Percentiles rank a stretch among this genome's conserved stretches.
Evolutionary conservation across 805 yeast species (phyloP).

Genomic region (Hanseniaspora taiwanica): DNA sequence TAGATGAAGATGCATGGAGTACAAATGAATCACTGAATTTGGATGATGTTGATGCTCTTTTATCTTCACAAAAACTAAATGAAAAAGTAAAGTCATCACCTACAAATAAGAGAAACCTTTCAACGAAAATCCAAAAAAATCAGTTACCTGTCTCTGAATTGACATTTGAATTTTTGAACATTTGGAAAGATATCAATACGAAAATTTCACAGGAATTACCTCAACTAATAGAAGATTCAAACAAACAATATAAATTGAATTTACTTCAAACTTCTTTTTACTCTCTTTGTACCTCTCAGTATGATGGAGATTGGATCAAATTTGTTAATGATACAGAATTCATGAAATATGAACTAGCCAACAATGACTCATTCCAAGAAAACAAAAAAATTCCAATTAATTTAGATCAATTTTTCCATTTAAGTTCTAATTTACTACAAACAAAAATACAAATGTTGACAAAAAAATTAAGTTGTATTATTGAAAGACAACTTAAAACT

Average conservation of each 20-base stretch:
- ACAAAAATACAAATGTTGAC: slow-evolving; percentile 11
- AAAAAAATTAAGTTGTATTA: slow-evolving; percentile 7
- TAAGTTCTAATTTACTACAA: slow-evolving; percentile 12
- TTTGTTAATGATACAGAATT: slow-evolving; percentile 16
- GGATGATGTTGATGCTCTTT: slow-evolving; percentile 2
- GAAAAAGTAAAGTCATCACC: too few species aligned
- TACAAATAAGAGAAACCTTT: too few species aligned
- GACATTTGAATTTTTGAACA: slow-evolving; percentile 8
- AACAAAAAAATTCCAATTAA: slow-evolving; percentile 2
- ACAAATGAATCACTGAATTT: slow-evolving; percentile 13
- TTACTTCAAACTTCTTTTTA: slow-evolving; percentile 18
- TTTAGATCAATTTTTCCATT: slow-evolving; percentile 13
- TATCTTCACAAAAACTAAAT: too few species aligned
- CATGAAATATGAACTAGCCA: slow-evolving; percentile 1
- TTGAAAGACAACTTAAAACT: slow-evolving; percentile 11
- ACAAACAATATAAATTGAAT: slow-evolving; percentile 14
- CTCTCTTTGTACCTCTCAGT: slow-evolving; percentile 12
- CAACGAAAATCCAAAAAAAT: too few species aligned
- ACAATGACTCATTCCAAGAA: background rate
- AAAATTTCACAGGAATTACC: slow-evolving; percentile 6
- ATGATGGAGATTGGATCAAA: slow-evolving; percentile 17
- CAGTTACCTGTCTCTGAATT: slow-evolving; percentile 4
- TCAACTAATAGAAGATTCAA: background rate
- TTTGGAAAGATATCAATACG: slow-evolving; percentile 9
- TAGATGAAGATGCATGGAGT: background rate